Conservation (phyloP, 148 eudicot genomes). For the Chenopodium album region DNA sequence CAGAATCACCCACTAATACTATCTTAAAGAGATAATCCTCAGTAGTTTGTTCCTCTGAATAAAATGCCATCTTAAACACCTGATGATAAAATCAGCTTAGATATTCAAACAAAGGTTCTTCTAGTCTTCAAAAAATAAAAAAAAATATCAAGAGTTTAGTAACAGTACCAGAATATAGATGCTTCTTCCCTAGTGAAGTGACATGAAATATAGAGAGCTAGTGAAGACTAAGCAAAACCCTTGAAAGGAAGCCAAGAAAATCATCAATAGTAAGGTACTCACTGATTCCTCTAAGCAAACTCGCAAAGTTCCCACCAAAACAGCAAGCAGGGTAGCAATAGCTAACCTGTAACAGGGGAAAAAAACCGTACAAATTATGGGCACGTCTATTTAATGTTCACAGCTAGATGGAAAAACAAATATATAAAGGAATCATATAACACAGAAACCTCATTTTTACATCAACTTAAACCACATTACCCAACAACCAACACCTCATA, state of each 20-base stretch:
- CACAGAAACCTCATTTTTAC: not conserved
- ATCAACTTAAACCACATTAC: not conserved
- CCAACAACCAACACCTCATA: not conserved
- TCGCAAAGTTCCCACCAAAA: constrained; percentile 1
- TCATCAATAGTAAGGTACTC: not conserved
- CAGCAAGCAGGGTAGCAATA: constrained; percentile 10
- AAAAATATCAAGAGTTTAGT: constrained; percentile 10
- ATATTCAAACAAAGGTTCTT: constrained; percentile 32
- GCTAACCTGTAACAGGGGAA: not conserved
- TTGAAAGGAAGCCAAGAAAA: not conserved
- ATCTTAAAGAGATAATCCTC: constrained; percentile 94
- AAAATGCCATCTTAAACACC: constrained; percentile 57
- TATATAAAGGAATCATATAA: not conserved
- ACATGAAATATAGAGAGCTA: not conserved
- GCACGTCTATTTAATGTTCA: not conserved
- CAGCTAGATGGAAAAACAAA: not conserved
- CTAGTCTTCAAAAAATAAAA: not conserved
- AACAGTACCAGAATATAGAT: constrained; percentile 11
- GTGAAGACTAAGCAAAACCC: constrained; percentile 3
- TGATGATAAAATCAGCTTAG: constrained; percentile 28
- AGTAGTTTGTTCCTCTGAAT: constrained; percentile 48
- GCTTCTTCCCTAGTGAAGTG: constrained; percentile 12
- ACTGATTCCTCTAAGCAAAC: not conserved
- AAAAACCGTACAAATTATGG: not conserved
- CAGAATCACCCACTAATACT: constrained; percentile 88